These are phyloP conservation scores for Fusarium setosum DNA, from an alignment of 2,329 filamentous ascomycete species.

Conservation along the genomic window DNA sequence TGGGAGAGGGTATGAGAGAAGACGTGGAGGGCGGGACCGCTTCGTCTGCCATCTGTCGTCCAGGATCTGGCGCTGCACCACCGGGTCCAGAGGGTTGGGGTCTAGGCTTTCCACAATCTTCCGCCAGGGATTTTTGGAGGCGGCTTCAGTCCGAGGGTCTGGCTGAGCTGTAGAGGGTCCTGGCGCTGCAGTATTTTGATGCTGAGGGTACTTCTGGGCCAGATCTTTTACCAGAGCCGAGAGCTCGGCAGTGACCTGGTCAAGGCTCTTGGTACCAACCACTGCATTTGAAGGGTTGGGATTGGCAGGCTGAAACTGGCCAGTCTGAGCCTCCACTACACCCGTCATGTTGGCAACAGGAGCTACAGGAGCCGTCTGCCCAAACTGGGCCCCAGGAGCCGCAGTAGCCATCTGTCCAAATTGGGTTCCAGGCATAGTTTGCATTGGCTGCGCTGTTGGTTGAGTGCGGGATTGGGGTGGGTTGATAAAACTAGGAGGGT, in stretches of 20 bases:
- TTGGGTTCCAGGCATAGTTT: too few species aligned
- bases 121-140: background rate
- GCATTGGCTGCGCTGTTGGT: too few species aligned
- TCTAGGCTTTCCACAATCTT: background rate
- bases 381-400: too few species aligned
- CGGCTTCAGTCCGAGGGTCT: background rate
- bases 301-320: background rate
- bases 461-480: too few species aligned
- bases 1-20: conserved; percentile 9
- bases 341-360: background rate
- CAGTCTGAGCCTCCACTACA: background rate
- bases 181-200: too few species aligned
- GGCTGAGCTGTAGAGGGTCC: background rate
- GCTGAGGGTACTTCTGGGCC: too few species aligned
- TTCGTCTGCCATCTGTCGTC: background rate
- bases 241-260: background rate
- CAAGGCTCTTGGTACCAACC: background rate
- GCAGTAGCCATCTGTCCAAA: too few species aligned
- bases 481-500: too few species aligned
- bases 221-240: background rate
- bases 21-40: conserved; percentile 15
- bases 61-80: background rate
- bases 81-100: background rate
- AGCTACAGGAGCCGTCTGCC: background rate
- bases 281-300: background rate